Conservation (phyloP, 1,284 basidiomycete species). For the Pseudozyma sp. region DNA sequence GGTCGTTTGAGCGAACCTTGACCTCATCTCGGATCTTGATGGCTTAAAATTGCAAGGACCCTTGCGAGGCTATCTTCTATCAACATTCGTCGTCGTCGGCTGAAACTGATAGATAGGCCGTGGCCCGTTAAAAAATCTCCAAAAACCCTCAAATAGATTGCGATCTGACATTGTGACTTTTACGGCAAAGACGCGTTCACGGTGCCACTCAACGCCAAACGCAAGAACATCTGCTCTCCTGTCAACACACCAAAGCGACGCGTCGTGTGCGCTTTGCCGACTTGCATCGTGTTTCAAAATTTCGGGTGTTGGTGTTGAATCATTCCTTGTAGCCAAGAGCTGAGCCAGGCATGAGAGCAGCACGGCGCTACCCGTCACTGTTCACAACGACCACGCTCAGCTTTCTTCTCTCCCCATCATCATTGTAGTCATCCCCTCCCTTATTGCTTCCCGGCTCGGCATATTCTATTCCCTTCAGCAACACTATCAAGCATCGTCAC, state of each 20-base stretch:
- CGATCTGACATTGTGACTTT: background rate
- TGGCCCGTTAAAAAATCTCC: too few species aligned
- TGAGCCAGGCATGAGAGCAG: background rate
- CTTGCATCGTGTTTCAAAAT: constrained; percentile 4
- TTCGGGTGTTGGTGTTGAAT: background rate
- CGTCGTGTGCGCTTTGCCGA: constrained; percentile 7
- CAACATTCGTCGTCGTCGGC: too few species aligned
- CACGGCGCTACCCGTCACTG: background rate
- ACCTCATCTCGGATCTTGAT: too few species aligned
- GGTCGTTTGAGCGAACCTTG: too few species aligned
- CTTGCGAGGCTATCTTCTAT: too few species aligned
- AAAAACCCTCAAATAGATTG: too few species aligned
- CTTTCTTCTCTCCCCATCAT: background rate
- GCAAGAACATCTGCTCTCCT: background rate
- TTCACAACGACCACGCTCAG: background rate
- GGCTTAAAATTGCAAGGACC: too few species aligned
- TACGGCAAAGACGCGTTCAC: constrained; percentile 2
- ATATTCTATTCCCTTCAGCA: background rate
- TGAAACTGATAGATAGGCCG: too few species aligned
- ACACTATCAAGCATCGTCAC: constrained; percentile 6
- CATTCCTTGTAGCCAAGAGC: background rate
- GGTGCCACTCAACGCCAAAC: constrained; percentile 8
- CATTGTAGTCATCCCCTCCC: background rate
- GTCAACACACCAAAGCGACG: constrained; percentile 2
- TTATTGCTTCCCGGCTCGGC: background rate